These are phyloP conservation scores for Tylopilus orsonianus DNA, from an alignment of 1,284 basidiomycete species.

Conservation along the genomic window DNA sequence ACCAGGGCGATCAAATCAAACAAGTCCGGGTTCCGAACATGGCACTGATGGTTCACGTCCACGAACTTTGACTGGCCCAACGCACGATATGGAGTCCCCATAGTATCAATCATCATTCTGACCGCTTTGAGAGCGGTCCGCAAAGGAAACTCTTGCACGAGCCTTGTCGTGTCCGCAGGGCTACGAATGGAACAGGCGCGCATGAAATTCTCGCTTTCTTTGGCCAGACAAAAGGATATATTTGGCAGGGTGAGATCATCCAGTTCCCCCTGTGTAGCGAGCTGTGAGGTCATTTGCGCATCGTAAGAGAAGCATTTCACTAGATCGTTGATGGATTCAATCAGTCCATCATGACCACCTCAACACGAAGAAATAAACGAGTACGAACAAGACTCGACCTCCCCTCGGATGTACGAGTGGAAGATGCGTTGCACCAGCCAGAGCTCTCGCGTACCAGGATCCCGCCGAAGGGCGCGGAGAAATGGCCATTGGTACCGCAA, in stretches of 20 bases:
- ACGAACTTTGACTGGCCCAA: not conserved
- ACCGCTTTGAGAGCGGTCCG: constrained; percentile 5
- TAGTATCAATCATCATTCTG: constrained; percentile 1
- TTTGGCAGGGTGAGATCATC: constrained; percentile 9
- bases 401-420: not conserved
- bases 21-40: constrained; percentile 1
- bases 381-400: constrained; percentile 3
- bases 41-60: constrained; percentile 12
- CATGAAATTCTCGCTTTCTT: constrained; percentile 2
- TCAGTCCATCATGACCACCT: too few relatives aligned
- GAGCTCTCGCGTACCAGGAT: constrained; percentile 7
- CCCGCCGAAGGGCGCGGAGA: constrained; percentile 4
- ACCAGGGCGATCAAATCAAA: constrained; percentile 18
- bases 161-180: constrained; percentile 6
- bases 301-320: constrained; percentile 2
- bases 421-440: constrained; percentile 9
- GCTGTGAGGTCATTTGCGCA: not conserved
- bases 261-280: not conserved
- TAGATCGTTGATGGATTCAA: too few relatives aligned
- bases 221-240: not conserved
- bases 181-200: not conserved
- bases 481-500: constrained; percentile 9
- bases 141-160: constrained; percentile 10
- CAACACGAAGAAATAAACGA: not conserved
- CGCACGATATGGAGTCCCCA: not conserved